phyloP scores from a whole-genome alignment of 768 basidiomycete species.

The Jaapia argillacea region DNA sequence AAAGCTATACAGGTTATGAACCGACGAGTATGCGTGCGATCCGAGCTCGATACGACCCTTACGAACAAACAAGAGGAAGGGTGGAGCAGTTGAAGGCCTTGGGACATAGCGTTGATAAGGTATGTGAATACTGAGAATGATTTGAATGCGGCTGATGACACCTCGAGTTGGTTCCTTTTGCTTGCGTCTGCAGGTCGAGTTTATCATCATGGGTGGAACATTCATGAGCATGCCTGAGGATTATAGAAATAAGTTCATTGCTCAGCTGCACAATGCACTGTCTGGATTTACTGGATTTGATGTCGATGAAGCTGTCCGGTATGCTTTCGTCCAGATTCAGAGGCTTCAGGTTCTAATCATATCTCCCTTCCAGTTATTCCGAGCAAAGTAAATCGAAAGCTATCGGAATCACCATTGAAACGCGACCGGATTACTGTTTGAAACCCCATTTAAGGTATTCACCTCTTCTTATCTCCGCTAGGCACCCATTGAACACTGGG shows the following conservation, averaged over 20 bases:
- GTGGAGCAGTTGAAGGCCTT: conserved; percentile 92
- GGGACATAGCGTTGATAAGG: conserved; percentile 98
- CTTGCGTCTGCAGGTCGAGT: conserved; percentile 60
- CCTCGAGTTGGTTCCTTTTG: not conserved
- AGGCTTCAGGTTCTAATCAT: not conserved
- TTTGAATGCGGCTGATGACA: not conserved
- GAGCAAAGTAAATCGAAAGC: conserved; percentile 98
- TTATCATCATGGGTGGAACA: conserved; percentile 97
- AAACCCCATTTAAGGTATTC: conserved; percentile 92
- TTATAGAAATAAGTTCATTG: conserved; percentile 87
- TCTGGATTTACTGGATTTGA: conserved; percentile 91
- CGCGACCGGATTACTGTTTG: conserved; percentile 95
- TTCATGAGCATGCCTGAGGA: conserved; percentile 99
- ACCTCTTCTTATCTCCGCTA: conserved; percentile 7
- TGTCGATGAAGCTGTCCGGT: conserved; percentile 93
- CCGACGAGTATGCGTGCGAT: conserved; percentile 99
- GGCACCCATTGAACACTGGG: conserved; percentile 3
- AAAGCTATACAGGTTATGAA: conserved; percentile 91
- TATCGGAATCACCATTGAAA: conserved; percentile 98
- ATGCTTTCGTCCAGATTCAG: conserved; percentile 4
- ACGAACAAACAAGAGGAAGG: conserved; percentile 91
- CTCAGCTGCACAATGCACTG: conserved; percentile 93
- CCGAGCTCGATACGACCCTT: conserved; percentile 91
- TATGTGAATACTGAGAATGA: conserved; percentile 18
- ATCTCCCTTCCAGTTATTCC: conserved; percentile 51